These are phyloP conservation scores for Tremella fuciformis DNA, from an alignment of 768 basidiomycete genomes.

Conservation along the genomic window DNA sequence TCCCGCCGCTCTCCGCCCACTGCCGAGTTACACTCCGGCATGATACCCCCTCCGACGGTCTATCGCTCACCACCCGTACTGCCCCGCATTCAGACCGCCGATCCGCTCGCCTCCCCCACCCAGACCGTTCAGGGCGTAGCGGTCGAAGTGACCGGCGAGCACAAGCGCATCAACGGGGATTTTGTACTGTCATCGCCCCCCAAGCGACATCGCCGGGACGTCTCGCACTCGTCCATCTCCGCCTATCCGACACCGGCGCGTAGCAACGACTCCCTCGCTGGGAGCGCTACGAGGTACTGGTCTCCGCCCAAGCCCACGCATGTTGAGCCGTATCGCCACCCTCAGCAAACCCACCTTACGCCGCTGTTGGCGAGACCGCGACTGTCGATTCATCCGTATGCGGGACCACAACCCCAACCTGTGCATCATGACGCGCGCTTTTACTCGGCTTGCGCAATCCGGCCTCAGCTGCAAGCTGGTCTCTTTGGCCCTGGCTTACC, in stretches of 20 bases:
- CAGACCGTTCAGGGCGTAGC: no score
- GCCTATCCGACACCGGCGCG: not conserved
- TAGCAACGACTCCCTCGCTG: not conserved
- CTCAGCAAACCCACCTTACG: not conserved
- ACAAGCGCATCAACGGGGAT: no score
- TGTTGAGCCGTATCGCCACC: not conserved
- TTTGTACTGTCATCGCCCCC: slow-evolving; percentile 1
- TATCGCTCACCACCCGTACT: not conserved
- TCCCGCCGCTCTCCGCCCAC: no score
- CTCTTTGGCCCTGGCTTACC: not conserved
- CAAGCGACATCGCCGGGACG: not conserved
- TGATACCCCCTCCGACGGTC: not conserved
- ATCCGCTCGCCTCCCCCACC: not conserved
- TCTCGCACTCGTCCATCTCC: not conserved
- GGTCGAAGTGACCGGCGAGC: no score
- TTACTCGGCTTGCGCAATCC: slow-evolving; percentile 11
- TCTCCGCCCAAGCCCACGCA: slow-evolving; percentile 7
- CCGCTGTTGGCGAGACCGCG: slow-evolving; percentile 12
- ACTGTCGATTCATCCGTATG: slow-evolving; percentile 21
- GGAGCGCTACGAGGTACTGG: not conserved
- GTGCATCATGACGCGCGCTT: slow-evolving; percentile 8
- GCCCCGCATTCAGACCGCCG: not conserved
- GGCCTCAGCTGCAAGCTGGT: not conserved
- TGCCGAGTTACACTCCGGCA: no score
- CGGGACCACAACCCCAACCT: not conserved